Percentiles rank a stretch among this genome's conserved stretches.
phyloP scores from a whole-genome alignment of 768 basidiomycete species.

The Nevesoporus exiguus region DNA sequence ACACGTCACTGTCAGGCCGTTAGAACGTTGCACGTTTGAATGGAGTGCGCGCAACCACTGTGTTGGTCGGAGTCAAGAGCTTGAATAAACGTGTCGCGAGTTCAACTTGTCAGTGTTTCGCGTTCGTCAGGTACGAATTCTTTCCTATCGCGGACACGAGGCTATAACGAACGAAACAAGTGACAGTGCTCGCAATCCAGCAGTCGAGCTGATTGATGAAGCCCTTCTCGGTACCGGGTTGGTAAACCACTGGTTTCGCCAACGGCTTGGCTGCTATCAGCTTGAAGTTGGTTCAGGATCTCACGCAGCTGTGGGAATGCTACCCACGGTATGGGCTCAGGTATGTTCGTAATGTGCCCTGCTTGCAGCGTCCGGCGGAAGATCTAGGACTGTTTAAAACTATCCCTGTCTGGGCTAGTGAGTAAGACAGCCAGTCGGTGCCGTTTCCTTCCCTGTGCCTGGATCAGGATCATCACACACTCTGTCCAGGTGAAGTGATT shows the following conservation, averaged over 20 bases:
- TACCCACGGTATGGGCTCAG: slow-evolving; percentile 11
- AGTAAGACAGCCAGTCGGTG: not conserved
- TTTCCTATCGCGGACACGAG: not conserved
- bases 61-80: not conserved
- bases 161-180: not conserved
- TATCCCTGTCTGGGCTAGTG: not conserved
- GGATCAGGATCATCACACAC: not conserved
- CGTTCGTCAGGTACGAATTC: too few relatives aligned
- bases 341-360: slow-evolving; percentile 2
- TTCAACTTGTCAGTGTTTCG: too few relatives aligned
- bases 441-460: slow-evolving; percentile 1
- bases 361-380: not conserved
- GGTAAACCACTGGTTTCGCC: too few relatives aligned
- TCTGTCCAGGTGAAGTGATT: slow-evolving; percentile 1
- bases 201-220: not conserved
- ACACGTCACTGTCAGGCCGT: not conserved
- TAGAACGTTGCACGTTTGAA: not conserved
- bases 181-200: not conserved
- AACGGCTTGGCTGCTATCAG: too few relatives aligned
- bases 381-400: not conserved
- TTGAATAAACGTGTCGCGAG: too few relatives aligned
- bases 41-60: not conserved
- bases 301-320: not conserved
- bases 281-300: not conserved
- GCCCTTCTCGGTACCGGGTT: too few relatives aligned